Percentiles rank a stretch among this genome's conserved stretches.
phyloP scores from a whole-genome alignment of 2,329 filamentous ascomycete genomes.

The Diaporthe nobilis region DNA sequence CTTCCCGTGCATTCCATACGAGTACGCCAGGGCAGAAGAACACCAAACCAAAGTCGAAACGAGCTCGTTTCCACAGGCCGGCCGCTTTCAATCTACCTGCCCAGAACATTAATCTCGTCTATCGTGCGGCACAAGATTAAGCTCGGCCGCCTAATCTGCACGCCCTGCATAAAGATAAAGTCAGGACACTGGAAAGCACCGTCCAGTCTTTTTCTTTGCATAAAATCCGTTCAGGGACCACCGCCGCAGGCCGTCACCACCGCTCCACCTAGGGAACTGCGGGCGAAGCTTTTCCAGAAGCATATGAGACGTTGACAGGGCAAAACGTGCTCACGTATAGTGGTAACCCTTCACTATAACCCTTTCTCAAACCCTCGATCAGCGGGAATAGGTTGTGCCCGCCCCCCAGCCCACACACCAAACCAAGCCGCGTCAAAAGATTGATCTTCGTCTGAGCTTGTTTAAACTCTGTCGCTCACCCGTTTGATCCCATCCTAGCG shows the following conservation, averaged over 20 bases:
- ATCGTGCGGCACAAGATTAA: constrained; percentile 27
- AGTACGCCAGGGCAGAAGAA: background rate
- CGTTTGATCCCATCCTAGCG: constrained; percentile 28
- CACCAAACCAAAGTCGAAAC: background rate
- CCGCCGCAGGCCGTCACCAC: constrained; percentile 9
- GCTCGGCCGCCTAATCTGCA: constrained; percentile 16
- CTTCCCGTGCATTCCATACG: background rate
- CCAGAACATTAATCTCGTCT: constrained; percentile 27
- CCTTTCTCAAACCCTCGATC: constrained; percentile 27
- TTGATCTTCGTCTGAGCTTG: constrained; percentile 32
- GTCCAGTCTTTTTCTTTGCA: background rate
- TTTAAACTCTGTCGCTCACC: constrained; percentile 34
- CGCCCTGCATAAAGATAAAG: constrained; percentile 19
- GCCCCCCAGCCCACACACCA: background rate
- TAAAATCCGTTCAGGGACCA: constrained; percentile 5
- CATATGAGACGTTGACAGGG: constrained; percentile 32
- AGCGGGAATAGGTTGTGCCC: constrained; percentile 12
- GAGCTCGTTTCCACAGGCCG: constrained; percentile 1
- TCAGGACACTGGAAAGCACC: background rate
- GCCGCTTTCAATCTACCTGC: constrained; percentile 1
- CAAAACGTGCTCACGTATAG: constrained; percentile 27
- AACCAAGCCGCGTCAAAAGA: constrained; percentile 28
- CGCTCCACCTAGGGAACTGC: background rate
- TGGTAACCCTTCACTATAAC: background rate
- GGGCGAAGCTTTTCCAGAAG: constrained; percentile 32